Conservation (phyloP, 1,284 basidiomycete species). For the Bjerkandera adusta region DNA sequence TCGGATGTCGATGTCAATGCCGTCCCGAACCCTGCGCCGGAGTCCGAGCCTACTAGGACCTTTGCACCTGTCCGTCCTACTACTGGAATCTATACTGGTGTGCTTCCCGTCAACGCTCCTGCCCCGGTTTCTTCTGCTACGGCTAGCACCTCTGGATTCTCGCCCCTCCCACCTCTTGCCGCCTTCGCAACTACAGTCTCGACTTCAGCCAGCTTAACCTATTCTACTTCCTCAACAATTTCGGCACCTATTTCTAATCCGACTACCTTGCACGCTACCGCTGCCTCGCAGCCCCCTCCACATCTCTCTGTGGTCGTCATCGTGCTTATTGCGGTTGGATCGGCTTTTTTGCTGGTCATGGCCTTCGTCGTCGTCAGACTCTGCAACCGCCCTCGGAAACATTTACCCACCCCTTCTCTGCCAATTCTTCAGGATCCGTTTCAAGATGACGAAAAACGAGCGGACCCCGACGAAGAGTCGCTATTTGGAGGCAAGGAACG, state of each 20-base stretch:
- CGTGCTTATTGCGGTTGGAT: slow-evolving; percentile 54
- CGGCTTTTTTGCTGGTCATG: slow-evolving; percentile 53
- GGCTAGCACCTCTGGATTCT: slow-evolving; percentile 21
- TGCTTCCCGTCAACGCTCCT: slow-evolving; percentile 23
- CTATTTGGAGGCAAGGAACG: slow-evolving; percentile 73
- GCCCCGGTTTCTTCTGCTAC: slow-evolving; percentile 12
- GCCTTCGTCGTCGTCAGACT: slow-evolving; percentile 48
- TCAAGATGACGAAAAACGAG: slow-evolving; percentile 42
- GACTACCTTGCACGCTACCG: slow-evolving; percentile 9
- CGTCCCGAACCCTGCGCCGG: slow-evolving; percentile 56
- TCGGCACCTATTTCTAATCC: slow-evolving; percentile 14
- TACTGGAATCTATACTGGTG: slow-evolving; percentile 23
- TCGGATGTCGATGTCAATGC: slow-evolving; percentile 37
- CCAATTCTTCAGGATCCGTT: slow-evolving; percentile 61
- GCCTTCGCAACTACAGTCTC: slow-evolving; percentile 16
- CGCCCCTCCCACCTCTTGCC: slow-evolving; percentile 23
- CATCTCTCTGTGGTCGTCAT: slow-evolving; percentile 46
- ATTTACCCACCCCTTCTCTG: slow-evolving; percentile 62
- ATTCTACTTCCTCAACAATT: slow-evolving; percentile 12
- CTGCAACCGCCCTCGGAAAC: slow-evolving; percentile 46
- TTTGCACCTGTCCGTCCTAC: slow-evolving; percentile 13
- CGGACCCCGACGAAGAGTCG: slow-evolving; percentile 50
- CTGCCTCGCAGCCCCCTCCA: slow-evolving; percentile 26
- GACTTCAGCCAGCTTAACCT: slow-evolving; percentile 14
- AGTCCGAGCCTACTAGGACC: slow-evolving; percentile 35